Base-by-base conservation (phyloP, 1,139 yeast species). In the Diutina ranongensis region DNA sequence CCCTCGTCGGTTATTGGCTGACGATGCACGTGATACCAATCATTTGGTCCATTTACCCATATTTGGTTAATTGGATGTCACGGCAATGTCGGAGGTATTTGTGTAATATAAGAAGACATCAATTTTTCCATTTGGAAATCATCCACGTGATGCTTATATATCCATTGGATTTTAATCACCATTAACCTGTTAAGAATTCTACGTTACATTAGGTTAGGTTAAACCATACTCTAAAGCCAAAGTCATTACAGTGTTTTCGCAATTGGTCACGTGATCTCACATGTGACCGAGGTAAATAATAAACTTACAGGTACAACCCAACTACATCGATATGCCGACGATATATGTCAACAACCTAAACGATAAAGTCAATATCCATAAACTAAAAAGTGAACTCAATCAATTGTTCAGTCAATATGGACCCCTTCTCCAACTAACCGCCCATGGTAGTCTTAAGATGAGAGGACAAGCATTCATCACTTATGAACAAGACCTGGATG, bases 401-500 rank as follows among this genome's bases (percentile, higher is more conserved):
- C 56, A 60, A 2, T 50, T 68, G 2, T 80, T 81, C 41, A 49
- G 59, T 2, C 57, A 66, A 15, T 77, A 68, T 57, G 83, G 85
- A 0, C 57, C 63, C 0, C 67, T 83, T 1, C 52, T 71, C 12
- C 76, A 74, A 40, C 63, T 87, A 7, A 68, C 77, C 1, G 78
- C 88, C 1, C 80, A 78, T 50, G 72, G 72, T 51, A 81, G 79
- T 54, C 56, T 84, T 25, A 72, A 70, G 48, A 70, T 84, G 73
- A 71, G 80, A 48, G 96, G 96, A 2, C 97, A 88, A 60, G 96
- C 96, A 1, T 92, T 88, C 60, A 71, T 92, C 5, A 81, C 89
- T 0, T 80, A 79, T 51, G 68, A 64, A 3, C 57, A 61, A 19
- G 54, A 57, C 1, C 63, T 64, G 2, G 59, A 65, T 7, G 83